Evolutionary conservation across 2,329 filamentous ascomycete species (phyloP), one percentile per base, ranked within the genome.

Genomic region (Paecilomyces variotii): DNA sequence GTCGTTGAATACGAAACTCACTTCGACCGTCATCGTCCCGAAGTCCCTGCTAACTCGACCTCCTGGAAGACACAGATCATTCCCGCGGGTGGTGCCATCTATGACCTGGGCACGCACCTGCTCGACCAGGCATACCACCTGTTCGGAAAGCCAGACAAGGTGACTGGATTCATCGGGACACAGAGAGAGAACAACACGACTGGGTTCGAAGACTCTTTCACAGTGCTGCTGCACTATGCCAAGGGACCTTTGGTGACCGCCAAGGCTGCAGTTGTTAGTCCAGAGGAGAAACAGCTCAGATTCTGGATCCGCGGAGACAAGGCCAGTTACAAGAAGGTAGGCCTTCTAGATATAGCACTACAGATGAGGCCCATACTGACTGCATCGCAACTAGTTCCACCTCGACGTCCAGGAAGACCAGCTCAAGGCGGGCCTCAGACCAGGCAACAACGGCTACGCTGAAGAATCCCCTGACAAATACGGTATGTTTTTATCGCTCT

Each of bases 371-470:
- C 4, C 35, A 25, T 39, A 32, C 30, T 60, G 39, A 62, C 50
- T 24, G 1, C 9, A 19, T 45, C 4, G 50, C 45, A 28, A 57
- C 30, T 57, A 73, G 74, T 82, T 73, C 70, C 75, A 82, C 57
- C 78, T 93, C 1, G 90, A 94, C 70, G 77, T 84, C 1, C 89
- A 93, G 73, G 90, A 94, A 75, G 84, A 86, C 58, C 87, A 91
- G 71, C 80, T 92, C 56, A 83, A 83, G 70, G 79, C 76, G 1
- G 89, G 89, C 7, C 72, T 83, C 64, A 81, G 79, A 70, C 84
- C 85, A 5, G 79, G 80, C 0, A 85, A 89, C 58, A 70, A 78
- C 2, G 81, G 76, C 2, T 92, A 90, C 67, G 90, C 87, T 1
- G 71, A 82, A 45, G 89, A 92, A 66, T 77, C 79, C 9, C 76